Evolutionary conservation across 805 yeast genomes (phyloP), one percentile per base, ranked within the genome.

Genomic region (Metschnikowia colocasiae): DNA sequence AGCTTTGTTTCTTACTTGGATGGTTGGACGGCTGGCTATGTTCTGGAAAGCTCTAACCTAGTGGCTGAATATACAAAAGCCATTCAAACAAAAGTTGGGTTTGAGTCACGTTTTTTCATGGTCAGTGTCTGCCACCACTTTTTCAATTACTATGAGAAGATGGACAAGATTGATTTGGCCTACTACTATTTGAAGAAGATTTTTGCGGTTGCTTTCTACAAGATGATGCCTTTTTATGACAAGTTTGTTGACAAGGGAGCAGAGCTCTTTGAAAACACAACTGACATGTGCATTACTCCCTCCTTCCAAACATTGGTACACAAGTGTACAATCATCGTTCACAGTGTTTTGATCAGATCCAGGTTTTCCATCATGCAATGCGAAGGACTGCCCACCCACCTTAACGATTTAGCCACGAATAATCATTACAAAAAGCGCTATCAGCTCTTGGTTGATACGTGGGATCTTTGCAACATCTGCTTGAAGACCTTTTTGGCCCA

Each of bases 131-230:
- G 41, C 13, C 40, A 45, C 34, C 59, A 54, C 27, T 52, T 56
- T 18, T 55, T 52, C 42, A 53, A 53, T 35, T 35, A 52, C 35
- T 76, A 68, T 46, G 75, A 75, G 48, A 68, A 64, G 30, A 40
- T 51, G 13, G 61, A 60, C n/a, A 65, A 73, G 53, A 38, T 49
- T 9, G 57, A 60, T 12, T 65, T 73, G 25, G 64, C 75, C 0
- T 70, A 61, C 43, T 72, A 61, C 49, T 68, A 75, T 44, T 38
- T 68, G 42, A 67, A 66, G 43, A 72, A 71, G 53, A 54, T 70
- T 2, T 18, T 71, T 15, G 48, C 52, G 10, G 56, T 61, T 9
- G 46, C 67, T 4, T 55, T 57, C 2, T 38, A 43, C 29, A 60
- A 57, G n/a, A 46, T 60, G 53, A 50, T 59, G 57, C 64, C 62